Conservation (phyloP, 192 early-diverging fungal genomes). For the Obelidium mucronatum region DNA sequence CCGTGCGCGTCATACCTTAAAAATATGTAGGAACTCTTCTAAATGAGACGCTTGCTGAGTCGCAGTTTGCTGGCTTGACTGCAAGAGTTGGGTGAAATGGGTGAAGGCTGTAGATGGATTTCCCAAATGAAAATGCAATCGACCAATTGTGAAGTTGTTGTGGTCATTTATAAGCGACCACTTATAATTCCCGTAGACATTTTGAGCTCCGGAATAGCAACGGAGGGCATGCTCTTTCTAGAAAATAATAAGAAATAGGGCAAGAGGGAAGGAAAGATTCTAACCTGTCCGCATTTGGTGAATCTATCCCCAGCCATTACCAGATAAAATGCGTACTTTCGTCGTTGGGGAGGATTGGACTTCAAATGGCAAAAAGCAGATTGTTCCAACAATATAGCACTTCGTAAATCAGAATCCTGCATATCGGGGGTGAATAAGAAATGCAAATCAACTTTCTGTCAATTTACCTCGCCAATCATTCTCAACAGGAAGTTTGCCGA, state of each 20-base stretch:
- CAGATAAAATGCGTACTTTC: conserved; percentile 88
- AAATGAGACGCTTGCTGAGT: conserved; percentile 73
- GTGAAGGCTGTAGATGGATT: conserved; percentile 76
- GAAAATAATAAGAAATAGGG: conserved; percentile 1
- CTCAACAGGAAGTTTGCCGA: conserved; percentile 65
- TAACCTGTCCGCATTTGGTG: conserved; percentile 77
- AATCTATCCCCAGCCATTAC: conserved; percentile 87
- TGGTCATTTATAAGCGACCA: conserved; percentile 90
- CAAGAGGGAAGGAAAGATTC: conserved; percentile 9
- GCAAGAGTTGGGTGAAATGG: conserved; percentile 81
- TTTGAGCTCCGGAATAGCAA: conserved; percentile 72
- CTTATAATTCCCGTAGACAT: conserved; percentile 65
- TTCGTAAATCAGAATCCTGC: conserved; percentile 80
- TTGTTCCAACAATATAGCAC: conserved; percentile 88
- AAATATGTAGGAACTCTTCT: conserved; percentile 80
- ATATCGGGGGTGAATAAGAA: no score
- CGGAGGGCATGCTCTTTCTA: conserved; percentile 79
- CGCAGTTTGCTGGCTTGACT: conserved; percentile 67
- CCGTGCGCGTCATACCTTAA: conserved; percentile 59
- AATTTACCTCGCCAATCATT: conserved; percentile 76
- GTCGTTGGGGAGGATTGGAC: conserved; percentile 67
- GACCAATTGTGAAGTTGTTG: conserved; percentile 86
- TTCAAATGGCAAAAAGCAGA: conserved; percentile 83
- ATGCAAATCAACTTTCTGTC: no score
- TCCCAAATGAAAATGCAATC: conserved; percentile 79